Conservation (phyloP, 768 basidiomycete genomes). For the Lentinula sp. region DNA sequence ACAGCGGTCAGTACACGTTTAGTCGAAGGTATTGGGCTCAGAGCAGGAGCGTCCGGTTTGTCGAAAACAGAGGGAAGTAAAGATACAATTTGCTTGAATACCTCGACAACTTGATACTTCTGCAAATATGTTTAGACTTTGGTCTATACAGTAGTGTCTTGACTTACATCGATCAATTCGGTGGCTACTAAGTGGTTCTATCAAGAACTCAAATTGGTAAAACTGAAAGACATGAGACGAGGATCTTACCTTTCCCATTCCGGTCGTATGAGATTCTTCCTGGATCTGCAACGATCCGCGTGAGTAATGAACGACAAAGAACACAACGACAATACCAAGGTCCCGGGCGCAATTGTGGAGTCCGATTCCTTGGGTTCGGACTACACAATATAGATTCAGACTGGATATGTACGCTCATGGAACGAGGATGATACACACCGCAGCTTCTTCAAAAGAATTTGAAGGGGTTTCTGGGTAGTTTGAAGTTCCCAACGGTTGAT, state of each 20-base stretch:
- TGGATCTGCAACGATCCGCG: background rate
- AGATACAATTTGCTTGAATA: background rate
- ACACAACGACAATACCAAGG: background rate
- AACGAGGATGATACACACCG: background rate
- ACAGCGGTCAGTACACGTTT: background rate
- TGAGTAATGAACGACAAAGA: background rate
- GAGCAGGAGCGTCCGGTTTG: background rate
- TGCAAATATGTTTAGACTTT: background rate
- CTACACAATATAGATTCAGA: background rate
- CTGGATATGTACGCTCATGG: background rate
- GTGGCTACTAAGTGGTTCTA: background rate
- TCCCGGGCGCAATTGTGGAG: background rate
- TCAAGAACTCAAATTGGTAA: background rate
- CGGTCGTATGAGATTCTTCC: background rate
- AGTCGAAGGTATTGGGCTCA: background rate
- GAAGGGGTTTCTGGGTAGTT: background rate
- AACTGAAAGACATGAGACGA: background rate
- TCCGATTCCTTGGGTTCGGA: background rate
- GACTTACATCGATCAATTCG: background rate
- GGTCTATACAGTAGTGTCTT: background rate
- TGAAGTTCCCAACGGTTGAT: background rate
- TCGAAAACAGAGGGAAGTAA: background rate
- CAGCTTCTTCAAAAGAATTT: background rate
- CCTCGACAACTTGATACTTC: background rate
- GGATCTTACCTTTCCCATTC: background rate